Base-by-base conservation (phyloP, 768 basidiomycete species). In the Boletus rex-veris region DNA sequence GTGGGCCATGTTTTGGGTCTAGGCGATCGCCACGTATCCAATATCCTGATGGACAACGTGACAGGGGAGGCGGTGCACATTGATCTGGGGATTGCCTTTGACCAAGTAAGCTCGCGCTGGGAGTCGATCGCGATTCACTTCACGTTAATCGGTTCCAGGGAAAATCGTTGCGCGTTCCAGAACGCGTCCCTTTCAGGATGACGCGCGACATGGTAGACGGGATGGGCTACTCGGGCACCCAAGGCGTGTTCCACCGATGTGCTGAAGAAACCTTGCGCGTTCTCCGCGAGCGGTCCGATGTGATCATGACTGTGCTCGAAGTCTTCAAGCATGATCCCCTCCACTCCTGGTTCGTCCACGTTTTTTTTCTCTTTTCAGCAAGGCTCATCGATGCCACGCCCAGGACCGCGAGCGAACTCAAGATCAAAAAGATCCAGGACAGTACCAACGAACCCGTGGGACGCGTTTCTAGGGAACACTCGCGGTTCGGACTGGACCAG, bases 241-340 rank as follows among this genome's bases (percentile, higher is more conserved):
- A 92, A 59, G 96, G 96, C 0, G 95, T 98, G 3, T 99, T 96
- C 76, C 86, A 95, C 57, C 82, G 92, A 14, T 98, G 96, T 65
- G 86, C 92, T 1, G 94, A 99, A 71, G 92, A 98, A 70, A 97
- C 95, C 0, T 72, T 99, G 7, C 84, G 94, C 12, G 96, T 99
- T 5, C 75, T 98, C 33, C 82, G 95, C 11, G 85, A 88, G 37
- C 82, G 85, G 10, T 90, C 91, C 0, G 88, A 86, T 33, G 83
- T 96, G 42, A 86, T 99, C 64, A 83, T 94, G 80, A 98, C 95
- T 1, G 89, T 99, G 4, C 77, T 99, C 36, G 95, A 97, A 64
- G 96, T 98, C 14, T 97, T 98, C 82, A 92, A 90, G 69, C 84
- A 96, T 64, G 96, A 99, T 69, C 96, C 97, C 6, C 78, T 99